Percentiles rank a stretch among this genome's conserved stretches.
phyloP scores from a whole-genome alignment of 2,329 filamentous ascomycete species.

The Botrytis medusae region DNA sequence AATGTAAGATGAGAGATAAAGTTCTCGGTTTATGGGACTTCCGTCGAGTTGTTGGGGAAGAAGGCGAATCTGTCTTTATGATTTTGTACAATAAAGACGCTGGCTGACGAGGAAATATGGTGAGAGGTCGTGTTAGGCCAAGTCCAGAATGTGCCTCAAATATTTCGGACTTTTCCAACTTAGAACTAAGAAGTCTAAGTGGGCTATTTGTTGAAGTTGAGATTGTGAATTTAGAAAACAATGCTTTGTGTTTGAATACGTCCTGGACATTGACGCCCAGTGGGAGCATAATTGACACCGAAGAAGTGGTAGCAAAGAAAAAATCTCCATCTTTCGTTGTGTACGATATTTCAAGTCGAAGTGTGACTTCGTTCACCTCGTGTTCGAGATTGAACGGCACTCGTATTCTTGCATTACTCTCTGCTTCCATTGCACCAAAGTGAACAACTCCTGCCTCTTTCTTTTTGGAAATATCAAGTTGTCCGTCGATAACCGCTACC shows the following conservation, averaged over 20 bases:
- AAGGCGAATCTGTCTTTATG: conserved; percentile 49
- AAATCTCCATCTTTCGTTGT: conserved; percentile 66
- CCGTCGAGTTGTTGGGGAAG: conserved; percentile 37
- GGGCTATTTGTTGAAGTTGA: conserved; percentile 76
- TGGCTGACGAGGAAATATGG: conserved; percentile 79
- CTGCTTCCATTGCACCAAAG: conserved; percentile 49
- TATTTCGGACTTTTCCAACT: conserved; percentile 67
- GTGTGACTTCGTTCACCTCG: conserved; percentile 66
- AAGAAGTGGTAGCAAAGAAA: conserved; percentile 60
- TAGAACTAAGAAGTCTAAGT: conserved; percentile 68
- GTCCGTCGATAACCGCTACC: conserved; percentile 49
- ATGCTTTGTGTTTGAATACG: conserved; percentile 77
- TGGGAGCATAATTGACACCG: conserved; percentile 71
- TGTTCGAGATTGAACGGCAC: conserved; percentile 85
- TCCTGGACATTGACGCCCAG: conserved; percentile 97
- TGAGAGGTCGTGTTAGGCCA: conserved; percentile 51
- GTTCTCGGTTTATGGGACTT: conserved; percentile 39
- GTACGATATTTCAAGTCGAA: conserved; percentile 76
- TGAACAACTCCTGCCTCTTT: conserved; percentile 55
- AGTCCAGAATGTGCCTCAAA: conserved; percentile 65
- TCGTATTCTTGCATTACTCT: conserved; percentile 56
- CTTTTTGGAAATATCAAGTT: conserved; percentile 48
- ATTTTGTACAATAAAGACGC: conserved; percentile 81
- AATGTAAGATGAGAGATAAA: conserved; percentile 70
- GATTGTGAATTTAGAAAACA: conserved; percentile 90